phyloP scores from a whole-genome alignment of 306 rosid genomes.

The Ziziphus jujuba region DNA sequence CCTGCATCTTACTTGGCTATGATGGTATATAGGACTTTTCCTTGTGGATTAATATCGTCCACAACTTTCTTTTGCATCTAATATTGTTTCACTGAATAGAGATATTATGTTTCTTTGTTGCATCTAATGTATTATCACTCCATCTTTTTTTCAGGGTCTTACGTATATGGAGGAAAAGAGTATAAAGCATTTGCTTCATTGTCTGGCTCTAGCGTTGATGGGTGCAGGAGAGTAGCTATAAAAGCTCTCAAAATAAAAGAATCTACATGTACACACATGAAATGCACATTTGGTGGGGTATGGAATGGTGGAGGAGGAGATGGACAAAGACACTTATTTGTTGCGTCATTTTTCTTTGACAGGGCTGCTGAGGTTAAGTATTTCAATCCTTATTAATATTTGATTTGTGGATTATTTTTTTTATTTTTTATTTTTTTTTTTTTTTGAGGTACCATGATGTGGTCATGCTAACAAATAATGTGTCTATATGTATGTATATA shows the following conservation, averaged over 20 bases:
- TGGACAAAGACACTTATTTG: conserved; percentile 87
- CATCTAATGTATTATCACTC: background rate
- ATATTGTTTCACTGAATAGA: too few relatives aligned
- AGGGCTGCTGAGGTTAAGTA: conserved; percentile 99
- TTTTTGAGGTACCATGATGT: conserved; percentile 8
- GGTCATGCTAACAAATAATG: conserved; percentile 27
- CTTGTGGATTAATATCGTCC: background rate
- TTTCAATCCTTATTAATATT: conserved; percentile 13
- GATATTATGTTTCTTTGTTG: background rate
- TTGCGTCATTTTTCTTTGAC: conserved; percentile 98
- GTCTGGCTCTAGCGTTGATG: conserved; percentile 75
- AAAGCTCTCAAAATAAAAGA: conserved; percentile 83
- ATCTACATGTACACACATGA: conserved; percentile 77
- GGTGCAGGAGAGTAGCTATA: conserved; percentile 59
- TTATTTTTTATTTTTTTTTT: too few relatives aligned
- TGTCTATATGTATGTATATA: too few relatives aligned
- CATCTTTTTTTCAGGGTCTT: conserved; percentile 47
- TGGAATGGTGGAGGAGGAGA: conserved; percentile 99
- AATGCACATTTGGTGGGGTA: conserved; percentile 93
- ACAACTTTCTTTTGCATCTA: conserved; percentile 9
- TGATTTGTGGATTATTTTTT: conserved; percentile 4
- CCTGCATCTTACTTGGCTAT: conserved; percentile 74
- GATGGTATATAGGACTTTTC: conserved; percentile 55
- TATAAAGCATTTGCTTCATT: conserved; percentile 57
- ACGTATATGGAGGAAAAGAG: conserved; percentile 68